Percentiles rank a stretch among this genome's conserved stretches.
Conservation (phyloP, 345 rosid genomes). For the Carallia pectinifolia region DNA sequence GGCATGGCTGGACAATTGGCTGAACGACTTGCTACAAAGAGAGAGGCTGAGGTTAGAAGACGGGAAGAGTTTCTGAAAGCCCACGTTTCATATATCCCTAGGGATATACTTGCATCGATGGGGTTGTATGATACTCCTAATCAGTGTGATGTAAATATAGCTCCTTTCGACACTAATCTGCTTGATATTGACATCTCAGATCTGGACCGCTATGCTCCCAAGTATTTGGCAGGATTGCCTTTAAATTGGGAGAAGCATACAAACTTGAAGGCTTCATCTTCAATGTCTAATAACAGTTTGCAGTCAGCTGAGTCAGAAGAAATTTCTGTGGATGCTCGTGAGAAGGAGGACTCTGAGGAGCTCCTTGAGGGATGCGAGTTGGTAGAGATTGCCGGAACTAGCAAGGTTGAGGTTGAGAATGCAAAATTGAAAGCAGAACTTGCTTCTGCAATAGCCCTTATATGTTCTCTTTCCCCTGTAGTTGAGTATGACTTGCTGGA, state of each 20-base stretch:
- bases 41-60: slow-evolving; percentile 84
- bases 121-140: slow-evolving; percentile 81
- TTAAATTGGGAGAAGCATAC: slow-evolving; percentile 50
- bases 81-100: slow-evolving; percentile 62
- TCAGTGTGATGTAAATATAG: slow-evolving; percentile 89
- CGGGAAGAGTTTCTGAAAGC: slow-evolving; percentile 81
- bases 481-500: slow-evolving; percentile 60
- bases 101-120: slow-evolving; percentile 78
- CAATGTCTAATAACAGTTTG: slow-evolving; percentile 64
- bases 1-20: slow-evolving; percentile 98
- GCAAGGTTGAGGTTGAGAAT: slow-evolving; percentile 93
- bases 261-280: slow-evolving; percentile 53
- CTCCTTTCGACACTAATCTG: slow-evolving; percentile 76
- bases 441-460: slow-evolving; percentile 78
- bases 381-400: slow-evolving; percentile 88
- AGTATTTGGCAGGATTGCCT: slow-evolving; percentile 57
- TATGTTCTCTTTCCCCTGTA: slow-evolving; percentile 66
- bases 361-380: slow-evolving; percentile 64
- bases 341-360: slow-evolving; percentile 49
- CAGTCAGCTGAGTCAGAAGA: slow-evolving; percentile 59
- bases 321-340: slow-evolving; percentile 36
- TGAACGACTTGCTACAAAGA: slow-evolving; percentile 83
- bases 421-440: slow-evolving; percentile 95
- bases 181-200: slow-evolving; percentile 76
- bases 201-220: slow-evolving; percentile 79